Evolutionary conservation across 345 rosid species (phyloP).

Genomic region (Eucalyptus polybractea): DNA sequence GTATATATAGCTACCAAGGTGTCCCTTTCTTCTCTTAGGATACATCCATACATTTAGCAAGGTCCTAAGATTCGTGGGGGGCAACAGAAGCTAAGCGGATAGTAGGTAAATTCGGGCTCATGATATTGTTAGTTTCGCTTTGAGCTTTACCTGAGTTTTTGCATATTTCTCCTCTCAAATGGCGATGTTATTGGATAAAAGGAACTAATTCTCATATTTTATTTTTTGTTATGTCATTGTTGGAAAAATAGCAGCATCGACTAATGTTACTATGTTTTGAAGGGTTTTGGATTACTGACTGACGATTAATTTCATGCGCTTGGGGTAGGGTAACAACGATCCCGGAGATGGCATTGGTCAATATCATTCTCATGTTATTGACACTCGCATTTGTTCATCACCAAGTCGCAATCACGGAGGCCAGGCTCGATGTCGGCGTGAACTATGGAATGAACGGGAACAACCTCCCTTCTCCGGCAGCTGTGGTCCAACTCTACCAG

Average conservation of each 20-base stretch:
- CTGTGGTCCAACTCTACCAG: not conserved
- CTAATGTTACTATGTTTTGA: not conserved
- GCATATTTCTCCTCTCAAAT: not conserved
- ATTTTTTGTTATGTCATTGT: not conserved
- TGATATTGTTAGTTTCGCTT: not conserved
- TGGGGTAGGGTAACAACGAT: not conserved
- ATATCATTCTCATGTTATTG: not conserved
- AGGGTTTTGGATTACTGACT: not conserved
- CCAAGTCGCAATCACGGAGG: not conserved
- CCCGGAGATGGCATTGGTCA: not conserved
- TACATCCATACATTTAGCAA: not conserved
- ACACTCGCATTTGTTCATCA: not conserved
- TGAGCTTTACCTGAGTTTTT: not conserved
- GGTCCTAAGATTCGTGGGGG: not conserved
- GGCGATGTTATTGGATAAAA: not conserved
- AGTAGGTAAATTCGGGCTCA: not conserved
- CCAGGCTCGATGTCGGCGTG: not conserved
- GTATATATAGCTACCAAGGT: not conserved
- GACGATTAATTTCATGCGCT: not conserved
- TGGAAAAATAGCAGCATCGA: not conserved
- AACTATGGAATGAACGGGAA: not conserved
- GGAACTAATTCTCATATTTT: not conserved
- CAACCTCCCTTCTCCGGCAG: not conserved
- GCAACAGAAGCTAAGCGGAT: not conserved
- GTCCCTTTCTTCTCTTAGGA: not conserved